Base-by-base conservation (phyloP, 495 filamentous ascomycete species). In the Penicillium egyptiacum region DNA sequence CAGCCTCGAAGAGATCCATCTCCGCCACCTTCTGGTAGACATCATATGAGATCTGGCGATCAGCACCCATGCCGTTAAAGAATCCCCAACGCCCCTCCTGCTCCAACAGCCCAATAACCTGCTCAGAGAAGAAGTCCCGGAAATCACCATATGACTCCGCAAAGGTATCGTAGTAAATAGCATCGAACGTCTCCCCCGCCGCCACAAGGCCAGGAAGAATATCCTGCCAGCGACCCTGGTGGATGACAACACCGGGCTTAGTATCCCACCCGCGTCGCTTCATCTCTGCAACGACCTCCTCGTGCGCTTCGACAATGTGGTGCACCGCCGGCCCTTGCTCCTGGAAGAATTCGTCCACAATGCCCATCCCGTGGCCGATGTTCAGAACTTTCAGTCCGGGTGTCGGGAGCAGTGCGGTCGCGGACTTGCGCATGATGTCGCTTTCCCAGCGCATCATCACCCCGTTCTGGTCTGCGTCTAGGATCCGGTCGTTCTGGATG, bases 401-500 rank as follows among this genome's bases (percentile, higher is more conserved):
- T 0, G 71, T 64, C 0, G 86, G 83, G 19, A 86, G 71, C 2
- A 92, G 75, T 22, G 82, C 74, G 46, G 81, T 80, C 25, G 91
- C 91, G 35, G 86, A 89, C 26, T 81, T 80, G 53, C 81, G 80
- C 94, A 98, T 98, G 53, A 98, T 92, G 33, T 85, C 82, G 0
- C 86, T 86, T 72, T 98, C 94, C 94, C 94, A 98, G 26, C 87
- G 80, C 94, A 98, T 90, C 94, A 98, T 98, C 1, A 98, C 91
- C 26, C 91, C 91, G 67, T 98, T 98, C 6, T 81, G 79, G 47
- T 86, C 83, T 4, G 78, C 77, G 60, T 98, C 94, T 1, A 97
- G 81, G 9, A 98, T 81, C 30, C 89, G 85, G 55, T 88, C 85
- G 25, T 81, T 77, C 22, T 79, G 75, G 76, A 95, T 96, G 12